Evolutionary conservation across 768 basidiomycete species (phyloP).

Genomic region (Boletus speciosus): DNA sequence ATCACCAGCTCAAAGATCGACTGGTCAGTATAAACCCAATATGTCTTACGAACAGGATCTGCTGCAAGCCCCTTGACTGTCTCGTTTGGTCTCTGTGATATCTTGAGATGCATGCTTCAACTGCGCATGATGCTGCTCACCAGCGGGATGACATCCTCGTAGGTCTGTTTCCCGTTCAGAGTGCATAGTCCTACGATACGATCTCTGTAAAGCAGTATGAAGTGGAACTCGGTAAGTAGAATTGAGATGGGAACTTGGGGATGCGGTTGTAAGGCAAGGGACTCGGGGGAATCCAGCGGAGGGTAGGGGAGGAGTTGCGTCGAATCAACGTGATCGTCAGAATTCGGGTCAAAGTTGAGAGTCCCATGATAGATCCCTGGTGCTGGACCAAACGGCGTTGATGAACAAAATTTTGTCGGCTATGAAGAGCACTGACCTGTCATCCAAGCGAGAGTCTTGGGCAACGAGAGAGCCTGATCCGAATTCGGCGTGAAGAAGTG

Average conservation of each 20-base stretch:
- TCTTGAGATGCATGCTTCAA: slow-evolving; percentile 3
- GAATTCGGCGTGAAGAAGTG: slow-evolving; percentile 74
- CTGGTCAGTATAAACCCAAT: slow-evolving; percentile 90
- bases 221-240: slow-evolving; percentile 88
- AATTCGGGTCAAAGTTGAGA: slow-evolving; percentile 63
- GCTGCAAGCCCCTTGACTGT: slow-evolving; percentile 68
- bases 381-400: slow-evolving; percentile 38
- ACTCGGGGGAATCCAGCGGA: slow-evolving; percentile 29
- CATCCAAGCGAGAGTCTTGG: slow-evolving; percentile 85
- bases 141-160: slow-evolving; percentile 79
- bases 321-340: slow-evolving; percentile 74
- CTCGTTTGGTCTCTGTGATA: slow-evolving; percentile 68
- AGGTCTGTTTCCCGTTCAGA: slow-evolving; percentile 76
- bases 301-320: slow-evolving; percentile 82
- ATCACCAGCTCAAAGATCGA: slow-evolving; percentile 86
- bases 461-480: slow-evolving; percentile 64
- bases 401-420: not conserved
- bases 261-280: slow-evolving; percentile 13
- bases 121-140: slow-evolving; percentile 41
- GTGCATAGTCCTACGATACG: slow-evolving; percentile 73
- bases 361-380: slow-evolving; percentile 87
- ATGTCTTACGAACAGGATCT: slow-evolving; percentile 86
- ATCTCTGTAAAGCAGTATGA: slow-evolving; percentile 79
- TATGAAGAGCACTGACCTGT: slow-evolving; percentile 53
- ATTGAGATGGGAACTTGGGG: slow-evolving; percentile 66